These are phyloP conservation scores for Capronia americana DNA, from an alignment of 2,329 filamentous ascomycete genomes.

Conservation along the genomic window DNA sequence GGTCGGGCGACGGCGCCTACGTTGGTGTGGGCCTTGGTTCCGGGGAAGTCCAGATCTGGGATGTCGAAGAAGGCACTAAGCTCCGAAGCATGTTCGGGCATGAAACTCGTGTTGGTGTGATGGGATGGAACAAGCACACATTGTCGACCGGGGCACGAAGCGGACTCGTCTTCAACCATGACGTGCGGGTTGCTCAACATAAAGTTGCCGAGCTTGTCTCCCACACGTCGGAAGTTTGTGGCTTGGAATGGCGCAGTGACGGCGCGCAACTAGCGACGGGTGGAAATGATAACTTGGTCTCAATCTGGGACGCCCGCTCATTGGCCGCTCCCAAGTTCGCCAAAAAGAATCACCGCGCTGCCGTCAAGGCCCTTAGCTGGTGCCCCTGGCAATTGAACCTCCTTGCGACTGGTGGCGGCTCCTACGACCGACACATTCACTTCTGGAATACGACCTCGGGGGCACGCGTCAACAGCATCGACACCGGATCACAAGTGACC, in stretches of 20 bases:
- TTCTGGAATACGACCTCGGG: slow-evolving; percentile 99
- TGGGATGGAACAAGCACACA: slow-evolving; percentile 99
- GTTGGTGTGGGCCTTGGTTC: slow-evolving; percentile 93
- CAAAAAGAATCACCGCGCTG: slow-evolving; percentile 99
- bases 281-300: slow-evolving; percentile 98
- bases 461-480: slow-evolving; percentile 97
- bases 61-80: slow-evolving; percentile 80
- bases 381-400: slow-evolving; percentile 99
- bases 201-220: slow-evolving; percentile 97
- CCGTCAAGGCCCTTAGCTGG: slow-evolving; percentile 97
- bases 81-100: slow-evolving; percentile 98
- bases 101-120: slow-evolving; percentile 93
- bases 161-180: slow-evolving; percentile 90
- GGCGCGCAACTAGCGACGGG: slow-evolving; percentile 96
- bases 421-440: slow-evolving; percentile 97
- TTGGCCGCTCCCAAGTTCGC: slow-evolving; percentile 95
- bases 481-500: slow-evolving; percentile 96
- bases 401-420: slow-evolving; percentile 92
- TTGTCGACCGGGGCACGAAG: slow-evolving; percentile 93
- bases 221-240: slow-evolving; percentile 97
- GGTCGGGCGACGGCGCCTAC: slow-evolving; percentile 96
- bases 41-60: slow-evolving; percentile 92
- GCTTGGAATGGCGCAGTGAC: slow-evolving; percentile 95
- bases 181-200: slow-evolving; percentile 96
- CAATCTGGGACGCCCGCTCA: slow-evolving; percentile 97